Evolutionary conservation across 2,329 filamentous ascomycete genomes (phyloP).

Genomic region (Stagonosporopsis chrysanthemi): DNA sequence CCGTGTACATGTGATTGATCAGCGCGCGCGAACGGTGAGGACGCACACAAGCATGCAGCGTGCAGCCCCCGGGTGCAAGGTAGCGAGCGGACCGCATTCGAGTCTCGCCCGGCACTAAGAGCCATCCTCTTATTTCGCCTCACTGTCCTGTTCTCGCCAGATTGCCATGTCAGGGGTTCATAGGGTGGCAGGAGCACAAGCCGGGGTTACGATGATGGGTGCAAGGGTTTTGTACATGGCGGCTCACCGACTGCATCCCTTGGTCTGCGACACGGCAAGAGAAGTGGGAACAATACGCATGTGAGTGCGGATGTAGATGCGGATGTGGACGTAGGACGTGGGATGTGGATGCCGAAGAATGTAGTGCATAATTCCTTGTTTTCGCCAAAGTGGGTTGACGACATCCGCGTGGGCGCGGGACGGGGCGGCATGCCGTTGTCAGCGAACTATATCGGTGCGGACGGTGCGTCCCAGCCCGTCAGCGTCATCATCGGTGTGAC

Average conservation of each 20-base stretch:
- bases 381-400: slow-evolving; percentile 1
- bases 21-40: slow-evolving; percentile 1
- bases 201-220: neutral
- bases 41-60: neutral
- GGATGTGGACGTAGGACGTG: neutral
- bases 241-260: slow-evolving; percentile 7
- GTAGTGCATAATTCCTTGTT: slow-evolving; percentile 3
- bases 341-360: neutral
- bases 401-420: slow-evolving; percentile 12
- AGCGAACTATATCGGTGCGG: slow-evolving; percentile 20
- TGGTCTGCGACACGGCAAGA: neutral
- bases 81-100: slow-evolving; percentile 15
- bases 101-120: neutral
- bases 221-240: slow-evolving; percentile 2
- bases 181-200: neutral
- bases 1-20: neutral
- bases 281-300: neutral
- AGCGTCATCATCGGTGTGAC: slow-evolving; percentile 26
- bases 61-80: slow-evolving; percentile 8
- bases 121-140: neutral
- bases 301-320: neutral
- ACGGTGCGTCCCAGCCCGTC: slow-evolving; percentile 25
- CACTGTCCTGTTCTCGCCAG: neutral
- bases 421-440: slow-evolving; percentile 11
- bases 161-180: neutral